Evolutionary conservation across 1,139 yeast genomes (phyloP).

Genomic region (Protomyces inundatus): DNA sequence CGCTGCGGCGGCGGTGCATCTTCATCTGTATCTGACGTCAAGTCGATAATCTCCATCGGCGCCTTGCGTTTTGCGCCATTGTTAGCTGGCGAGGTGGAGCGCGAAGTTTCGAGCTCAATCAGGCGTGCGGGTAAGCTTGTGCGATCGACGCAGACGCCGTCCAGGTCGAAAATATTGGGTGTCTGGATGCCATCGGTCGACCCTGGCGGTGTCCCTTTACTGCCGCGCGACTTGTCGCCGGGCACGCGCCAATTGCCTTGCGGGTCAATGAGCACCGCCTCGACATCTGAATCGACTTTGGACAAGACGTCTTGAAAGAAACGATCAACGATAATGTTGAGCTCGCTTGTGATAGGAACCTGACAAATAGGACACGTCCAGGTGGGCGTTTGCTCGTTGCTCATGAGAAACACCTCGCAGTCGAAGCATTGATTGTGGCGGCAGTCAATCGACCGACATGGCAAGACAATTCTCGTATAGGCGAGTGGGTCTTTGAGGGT

Average conservation of each 20-base stretch:
- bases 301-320: slow-evolving; percentile 38
- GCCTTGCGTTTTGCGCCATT: slow-evolving; percentile 17
- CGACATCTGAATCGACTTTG: slow-evolving; percentile 35
- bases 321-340: slow-evolving; percentile 41
- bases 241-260: slow-evolving; percentile 41
- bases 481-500: slow-evolving; percentile 43
- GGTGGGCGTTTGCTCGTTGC: slow-evolving; percentile 44
- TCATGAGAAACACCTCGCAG: slow-evolving; percentile 39
- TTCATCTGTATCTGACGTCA: slow-evolving; percentile 34
- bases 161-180: slow-evolving; percentile 77
- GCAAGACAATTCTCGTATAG: slow-evolving; percentile 39
- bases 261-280: slow-evolving; percentile 39
- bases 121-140: neutral
- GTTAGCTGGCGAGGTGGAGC: slow-evolving; percentile 2
- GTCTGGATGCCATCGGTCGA: neutral
- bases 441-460: slow-evolving; percentile 42
- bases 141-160: slow-evolving; percentile 44
- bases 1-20: slow-evolving; percentile 18
- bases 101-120: neutral
- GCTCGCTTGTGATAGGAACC: slow-evolving; percentile 35
- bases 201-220: neutral
- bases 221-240: neutral
- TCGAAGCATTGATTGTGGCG: slow-evolving; percentile 45
- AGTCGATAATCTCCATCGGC: slow-evolving; percentile 32
- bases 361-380: slow-evolving; percentile 46